phyloP scores from a whole-genome alignment of 2,329 filamentous ascomycete genomes.

The Pseudogymnoascus sp. region DNA sequence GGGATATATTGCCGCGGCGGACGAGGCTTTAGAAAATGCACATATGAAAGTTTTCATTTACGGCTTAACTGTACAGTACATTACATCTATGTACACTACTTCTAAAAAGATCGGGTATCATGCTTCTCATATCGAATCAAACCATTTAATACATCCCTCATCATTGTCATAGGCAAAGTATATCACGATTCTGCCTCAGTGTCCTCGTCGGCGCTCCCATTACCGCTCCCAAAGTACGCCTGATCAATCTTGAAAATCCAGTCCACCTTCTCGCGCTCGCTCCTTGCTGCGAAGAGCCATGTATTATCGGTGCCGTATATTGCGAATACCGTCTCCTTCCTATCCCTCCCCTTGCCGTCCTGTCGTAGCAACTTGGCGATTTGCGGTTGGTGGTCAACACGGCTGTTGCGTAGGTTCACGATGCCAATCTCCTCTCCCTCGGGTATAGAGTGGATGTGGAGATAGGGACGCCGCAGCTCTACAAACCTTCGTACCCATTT shows the following conservation, averaged over 20 bases:
- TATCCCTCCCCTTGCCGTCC: constrained; percentile 26
- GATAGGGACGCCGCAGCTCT: constrained; percentile 81
- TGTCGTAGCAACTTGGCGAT: constrained; percentile 63
- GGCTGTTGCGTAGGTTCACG: constrained; percentile 78
- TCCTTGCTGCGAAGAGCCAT: constrained; percentile 85
- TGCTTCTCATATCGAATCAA: neutral
- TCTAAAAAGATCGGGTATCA: constrained; percentile 3
- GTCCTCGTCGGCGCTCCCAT: constrained; percentile 10
- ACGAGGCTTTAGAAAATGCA: no score
- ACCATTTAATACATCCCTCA: neutral
- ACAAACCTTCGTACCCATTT: constrained; percentile 90
- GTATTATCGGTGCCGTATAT: constrained; percentile 92
- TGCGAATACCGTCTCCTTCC: constrained; percentile 60
- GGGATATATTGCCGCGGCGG: no score
- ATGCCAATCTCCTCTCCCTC: constrained; percentile 87
- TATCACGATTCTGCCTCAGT: neutral
- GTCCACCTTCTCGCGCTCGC: constrained; percentile 86
- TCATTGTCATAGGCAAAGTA: neutral
- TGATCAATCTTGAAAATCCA: constrained; percentile 96
- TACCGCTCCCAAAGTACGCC: constrained; percentile 28
- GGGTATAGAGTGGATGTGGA: constrained; percentile 78
- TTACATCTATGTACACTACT: neutral
- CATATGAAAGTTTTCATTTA: no score
- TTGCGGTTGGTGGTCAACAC: constrained; percentile 88
- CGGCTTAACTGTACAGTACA: neutral